A percentile compares a stretch with the other conserved stretches of the same genome.
These are phyloP conservation scores for Fulvia fulva DNA, from an alignment of 2,329 filamentous ascomycete species.

Conservation along the genomic window DNA sequence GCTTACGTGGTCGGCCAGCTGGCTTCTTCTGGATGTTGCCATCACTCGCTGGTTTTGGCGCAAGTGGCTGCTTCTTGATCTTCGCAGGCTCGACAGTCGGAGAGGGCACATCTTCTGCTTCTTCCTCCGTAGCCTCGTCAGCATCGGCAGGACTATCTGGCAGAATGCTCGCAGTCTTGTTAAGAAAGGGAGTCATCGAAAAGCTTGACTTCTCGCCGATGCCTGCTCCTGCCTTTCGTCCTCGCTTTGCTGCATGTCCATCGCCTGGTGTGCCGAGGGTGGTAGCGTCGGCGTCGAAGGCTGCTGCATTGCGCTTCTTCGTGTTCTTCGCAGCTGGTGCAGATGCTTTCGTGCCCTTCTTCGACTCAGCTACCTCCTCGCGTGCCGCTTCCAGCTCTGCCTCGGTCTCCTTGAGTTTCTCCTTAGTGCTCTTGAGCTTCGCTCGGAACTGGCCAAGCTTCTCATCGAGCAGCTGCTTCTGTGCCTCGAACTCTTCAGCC, in stretches of 20 bases:
- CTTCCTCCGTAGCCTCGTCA: slow-evolving; percentile 22
- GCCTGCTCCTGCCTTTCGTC: slow-evolving; percentile 50
- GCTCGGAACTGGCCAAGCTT: slow-evolving; percentile 65
- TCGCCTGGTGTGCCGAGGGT: slow-evolving; percentile 49
- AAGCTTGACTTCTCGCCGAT: slow-evolving; percentile 86
- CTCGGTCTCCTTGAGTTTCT: slow-evolving; percentile 66
- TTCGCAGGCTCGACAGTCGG: slow-evolving; percentile 24
- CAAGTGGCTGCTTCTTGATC: slow-evolving; percentile 41
- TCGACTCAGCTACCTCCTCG: slow-evolving; percentile 33
- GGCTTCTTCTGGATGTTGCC: slow-evolving; percentile 39
- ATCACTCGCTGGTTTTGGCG: slow-evolving; percentile 43
- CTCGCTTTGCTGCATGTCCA: slow-evolving; percentile 44
- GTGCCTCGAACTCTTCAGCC: slow-evolving; percentile 57
- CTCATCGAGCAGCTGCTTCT: slow-evolving; percentile 63
- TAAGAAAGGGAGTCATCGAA: slow-evolving; percentile 90
- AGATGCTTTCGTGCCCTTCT: slow-evolving; percentile 33
- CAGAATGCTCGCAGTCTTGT: slow-evolving; percentile 62
- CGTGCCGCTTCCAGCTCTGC: slow-evolving; percentile 45
- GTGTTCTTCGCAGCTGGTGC: slow-evolving; percentile 27
- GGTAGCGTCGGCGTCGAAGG: slow-evolving; percentile 46
- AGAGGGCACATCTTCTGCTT: slow-evolving; percentile 24
- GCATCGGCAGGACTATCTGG: slow-evolving; percentile 35
- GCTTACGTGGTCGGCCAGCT: slow-evolving; percentile 36
- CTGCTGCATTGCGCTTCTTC: slow-evolving; percentile 41
- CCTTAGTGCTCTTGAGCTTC: slow-evolving; percentile 66